These are phyloP conservation scores for Schizochytrium sp. DNA, from an alignment of 108 stramenopile species.

Conservation along the genomic window DNA sequence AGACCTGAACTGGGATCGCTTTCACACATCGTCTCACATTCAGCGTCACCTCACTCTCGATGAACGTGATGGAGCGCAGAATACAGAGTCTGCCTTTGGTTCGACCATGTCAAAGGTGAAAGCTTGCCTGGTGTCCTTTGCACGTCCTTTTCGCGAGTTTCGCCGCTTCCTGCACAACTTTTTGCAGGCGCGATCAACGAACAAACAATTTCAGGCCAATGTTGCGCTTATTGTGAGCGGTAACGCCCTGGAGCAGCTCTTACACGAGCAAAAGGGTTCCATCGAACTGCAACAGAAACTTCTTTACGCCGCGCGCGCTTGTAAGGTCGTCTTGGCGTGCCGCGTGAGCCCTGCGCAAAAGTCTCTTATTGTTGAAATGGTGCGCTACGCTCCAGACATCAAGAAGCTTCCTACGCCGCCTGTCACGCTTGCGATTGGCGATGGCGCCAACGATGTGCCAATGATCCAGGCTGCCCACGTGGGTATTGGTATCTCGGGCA, in stretches of 20 bases:
- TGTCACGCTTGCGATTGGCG: slow-evolving; percentile 43
- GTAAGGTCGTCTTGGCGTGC: slow-evolving; percentile 44
- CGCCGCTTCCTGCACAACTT: not conserved
- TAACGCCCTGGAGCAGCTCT: not conserved
- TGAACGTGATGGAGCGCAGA: not conserved
- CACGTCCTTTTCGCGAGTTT: not conserved
- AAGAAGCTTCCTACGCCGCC: slow-evolving; percentile 7
- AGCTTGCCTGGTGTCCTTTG: not conserved
- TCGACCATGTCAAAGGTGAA: too few relatives aligned
- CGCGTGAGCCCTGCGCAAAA: slow-evolving; percentile 56
- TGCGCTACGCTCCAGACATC: slow-evolving; percentile 12
- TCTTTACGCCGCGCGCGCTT: not conserved
- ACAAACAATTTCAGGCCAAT: not conserved
- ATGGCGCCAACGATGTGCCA: slow-evolving; percentile 61
- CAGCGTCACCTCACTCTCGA: not conserved
- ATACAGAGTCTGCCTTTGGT: too few relatives aligned
- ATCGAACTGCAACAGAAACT: not conserved
- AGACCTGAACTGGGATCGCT: not conserved
- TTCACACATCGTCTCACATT: not conserved
- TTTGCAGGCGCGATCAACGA: not conserved
- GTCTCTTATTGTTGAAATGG: slow-evolving; percentile 42
- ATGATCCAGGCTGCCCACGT: slow-evolving; percentile 63
- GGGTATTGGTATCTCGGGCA: slow-evolving; percentile 57
- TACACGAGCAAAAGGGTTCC: not conserved
- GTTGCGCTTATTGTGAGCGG: not conserved